These are phyloP conservation scores for Boletus sensibilis DNA, from an alignment of 768 basidiomycete genomes.

Conservation along the genomic window DNA sequence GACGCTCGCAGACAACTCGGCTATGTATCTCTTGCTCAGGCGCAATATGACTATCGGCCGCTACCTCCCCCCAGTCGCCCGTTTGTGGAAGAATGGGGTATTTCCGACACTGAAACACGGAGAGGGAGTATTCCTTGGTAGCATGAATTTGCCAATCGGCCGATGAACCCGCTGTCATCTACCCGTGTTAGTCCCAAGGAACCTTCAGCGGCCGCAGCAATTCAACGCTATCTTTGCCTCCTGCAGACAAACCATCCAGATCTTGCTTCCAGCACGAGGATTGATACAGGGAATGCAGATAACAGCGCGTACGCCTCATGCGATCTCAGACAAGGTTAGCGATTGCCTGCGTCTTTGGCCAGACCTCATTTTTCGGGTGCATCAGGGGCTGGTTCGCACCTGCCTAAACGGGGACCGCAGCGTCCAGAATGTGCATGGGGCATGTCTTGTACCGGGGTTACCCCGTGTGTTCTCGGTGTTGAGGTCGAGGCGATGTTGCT, in stretches of 20 bases:
- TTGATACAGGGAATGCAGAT: neutral
- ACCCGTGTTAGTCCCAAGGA: neutral
- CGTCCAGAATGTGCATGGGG: neutral
- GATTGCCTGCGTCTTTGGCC: neutral
- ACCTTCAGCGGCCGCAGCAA: neutral
- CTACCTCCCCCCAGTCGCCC: neutral
- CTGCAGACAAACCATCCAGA: neutral
- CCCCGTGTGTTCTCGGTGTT: neutral
- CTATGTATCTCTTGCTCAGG: too few relatives aligned
- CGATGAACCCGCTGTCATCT: neutral
- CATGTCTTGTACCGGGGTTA: neutral
- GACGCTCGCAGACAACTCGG: too few relatives aligned
- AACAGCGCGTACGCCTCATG: slow-evolving; percentile 8
- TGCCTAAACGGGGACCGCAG: neutral
- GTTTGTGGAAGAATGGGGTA: neutral
- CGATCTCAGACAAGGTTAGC: neutral
- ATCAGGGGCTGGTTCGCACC: neutral
- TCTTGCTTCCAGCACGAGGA: neutral
- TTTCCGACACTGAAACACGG: neutral
- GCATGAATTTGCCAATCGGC: neutral
- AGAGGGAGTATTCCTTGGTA: neutral
- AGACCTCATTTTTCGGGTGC: neutral
- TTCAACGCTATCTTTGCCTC: neutral
- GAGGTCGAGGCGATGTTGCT: neutral
- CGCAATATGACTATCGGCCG: neutral